These are phyloP conservation scores for Naganishia friedmannii DNA, from an alignment of 768 basidiomycete species.

Conservation along the genomic window DNA sequence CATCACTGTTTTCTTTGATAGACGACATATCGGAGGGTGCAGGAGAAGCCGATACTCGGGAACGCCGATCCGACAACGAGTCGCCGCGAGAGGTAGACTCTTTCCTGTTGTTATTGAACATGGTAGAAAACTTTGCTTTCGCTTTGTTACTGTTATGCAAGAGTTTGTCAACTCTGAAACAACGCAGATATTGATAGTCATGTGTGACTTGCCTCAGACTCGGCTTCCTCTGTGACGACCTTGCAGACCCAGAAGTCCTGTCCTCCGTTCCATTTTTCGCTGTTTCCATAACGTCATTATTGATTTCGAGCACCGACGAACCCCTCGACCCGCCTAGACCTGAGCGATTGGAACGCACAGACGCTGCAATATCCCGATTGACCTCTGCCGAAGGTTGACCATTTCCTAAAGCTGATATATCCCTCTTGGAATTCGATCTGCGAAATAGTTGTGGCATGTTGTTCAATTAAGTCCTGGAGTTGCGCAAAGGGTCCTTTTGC, in stretches of 20 bases:
- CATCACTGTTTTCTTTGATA: neutral
- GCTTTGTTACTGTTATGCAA: neutral
- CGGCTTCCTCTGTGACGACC: neutral
- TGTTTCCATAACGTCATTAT: neutral
- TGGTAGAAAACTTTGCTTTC: constrained; percentile 7
- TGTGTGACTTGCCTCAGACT: constrained; percentile 2
- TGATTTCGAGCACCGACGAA: constrained; percentile 8
- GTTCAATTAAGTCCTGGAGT: neutral
- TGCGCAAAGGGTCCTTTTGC: no score
- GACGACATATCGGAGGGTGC: constrained; percentile 9
- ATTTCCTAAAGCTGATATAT: neutral
- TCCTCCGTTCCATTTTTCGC: neutral
- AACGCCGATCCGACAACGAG: constrained; percentile 1
- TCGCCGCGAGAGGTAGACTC: neutral
- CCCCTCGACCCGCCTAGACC: constrained; percentile 10
- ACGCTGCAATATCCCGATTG: neutral
- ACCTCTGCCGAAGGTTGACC: neutral
- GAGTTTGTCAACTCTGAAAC: no score
- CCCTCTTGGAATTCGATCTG: constrained; percentile 10
- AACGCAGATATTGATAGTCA: neutral
- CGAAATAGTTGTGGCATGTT: constrained; percentile 11
- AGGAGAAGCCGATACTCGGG: constrained; percentile 9
- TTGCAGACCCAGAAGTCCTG: neutral
- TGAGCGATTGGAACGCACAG: neutral
- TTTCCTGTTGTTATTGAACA: constrained; percentile 12